A percentile compares a stretch with the other conserved stretches of the same genome.
Conservation (phyloP, 2,329 filamentous ascomycete genomes). For the Talaromyces sp. region DNA sequence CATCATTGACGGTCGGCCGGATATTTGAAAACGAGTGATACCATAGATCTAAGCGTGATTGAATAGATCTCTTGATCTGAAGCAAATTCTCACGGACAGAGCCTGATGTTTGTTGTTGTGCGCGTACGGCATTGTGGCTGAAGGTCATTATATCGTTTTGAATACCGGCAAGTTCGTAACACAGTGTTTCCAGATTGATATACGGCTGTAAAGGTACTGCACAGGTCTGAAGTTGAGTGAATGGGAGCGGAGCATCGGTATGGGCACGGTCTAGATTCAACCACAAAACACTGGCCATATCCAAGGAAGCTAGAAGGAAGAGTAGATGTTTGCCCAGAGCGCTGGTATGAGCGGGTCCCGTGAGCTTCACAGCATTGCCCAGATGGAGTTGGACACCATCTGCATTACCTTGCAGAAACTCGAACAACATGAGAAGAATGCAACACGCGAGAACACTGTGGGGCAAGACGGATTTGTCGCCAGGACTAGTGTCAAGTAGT, state of each 20-base stretch:
- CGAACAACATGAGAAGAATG: constrained; percentile 1
- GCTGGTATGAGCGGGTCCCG: not conserved
- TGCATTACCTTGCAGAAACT: constrained; percentile 8
- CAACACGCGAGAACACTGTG: not conserved
- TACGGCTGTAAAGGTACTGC: not conserved
- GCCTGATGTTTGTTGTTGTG: not conserved
- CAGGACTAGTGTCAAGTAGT: not conserved
- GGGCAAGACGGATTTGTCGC: not conserved
- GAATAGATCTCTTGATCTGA: not conserved
- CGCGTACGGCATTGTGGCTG: not conserved
- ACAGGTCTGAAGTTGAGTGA: not conserved
- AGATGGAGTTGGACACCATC: not conserved
- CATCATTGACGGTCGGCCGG: not conserved
- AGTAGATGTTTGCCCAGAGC: not conserved
- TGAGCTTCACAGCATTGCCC: not conserved
- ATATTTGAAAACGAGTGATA: not conserved
- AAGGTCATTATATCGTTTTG: not conserved
- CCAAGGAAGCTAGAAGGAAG: not conserved
- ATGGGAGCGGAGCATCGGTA: not conserved
- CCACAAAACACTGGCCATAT: not conserved
- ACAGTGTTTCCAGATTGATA: not conserved
- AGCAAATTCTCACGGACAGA: not conserved
- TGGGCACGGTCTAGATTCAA: not conserved
- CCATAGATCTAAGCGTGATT: not conserved
- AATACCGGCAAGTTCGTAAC: not conserved